These are phyloP conservation scores for Myochromella boudieri DNA, from an alignment of 768 basidiomycete genomes.

Conservation along the genomic window DNA sequence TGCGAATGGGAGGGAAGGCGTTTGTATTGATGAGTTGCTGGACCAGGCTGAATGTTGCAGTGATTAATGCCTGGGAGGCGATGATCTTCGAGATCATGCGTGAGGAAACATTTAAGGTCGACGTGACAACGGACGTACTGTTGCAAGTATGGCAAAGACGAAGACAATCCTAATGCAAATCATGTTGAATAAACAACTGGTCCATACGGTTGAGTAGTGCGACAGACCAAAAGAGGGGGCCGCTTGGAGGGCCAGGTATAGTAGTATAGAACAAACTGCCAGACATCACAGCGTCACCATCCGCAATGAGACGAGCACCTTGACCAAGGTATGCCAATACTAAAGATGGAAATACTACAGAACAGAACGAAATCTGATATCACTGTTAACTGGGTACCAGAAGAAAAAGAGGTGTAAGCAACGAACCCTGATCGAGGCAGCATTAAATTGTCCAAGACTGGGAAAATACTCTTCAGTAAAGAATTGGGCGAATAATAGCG, in stretches of 20 bases:
- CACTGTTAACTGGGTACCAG: not conserved
- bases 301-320: conserved; percentile 57
- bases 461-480: not conserved
- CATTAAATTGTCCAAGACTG: conserved; percentile 70
- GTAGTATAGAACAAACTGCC: conserved; percentile 60
- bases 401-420: not conserved
- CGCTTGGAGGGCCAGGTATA: conserved; percentile 57
- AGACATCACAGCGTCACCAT: conserved; percentile 49
- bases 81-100: conserved; percentile 38
- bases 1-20: conserved; percentile 54
- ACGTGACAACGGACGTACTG: conserved; percentile 34
- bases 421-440: conserved; percentile 51
- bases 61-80: conserved; percentile 70
- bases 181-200: not conserved
- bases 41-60: conserved; percentile 59
- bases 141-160: conserved; percentile 62
- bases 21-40: conserved; percentile 69
- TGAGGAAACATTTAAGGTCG: not conserved
- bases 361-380: conserved; percentile 47
- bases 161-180: conserved; percentile 49
- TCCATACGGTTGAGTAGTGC: too few relatives aligned
- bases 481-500: not conserved
- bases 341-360: conserved; percentile 58
- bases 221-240: conserved; percentile 59
- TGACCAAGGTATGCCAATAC: conserved; percentile 71